These are phyloP conservation scores for Misopates orontium DNA, from an alignment of 257 asterid species.

Conservation along the genomic window DNA sequence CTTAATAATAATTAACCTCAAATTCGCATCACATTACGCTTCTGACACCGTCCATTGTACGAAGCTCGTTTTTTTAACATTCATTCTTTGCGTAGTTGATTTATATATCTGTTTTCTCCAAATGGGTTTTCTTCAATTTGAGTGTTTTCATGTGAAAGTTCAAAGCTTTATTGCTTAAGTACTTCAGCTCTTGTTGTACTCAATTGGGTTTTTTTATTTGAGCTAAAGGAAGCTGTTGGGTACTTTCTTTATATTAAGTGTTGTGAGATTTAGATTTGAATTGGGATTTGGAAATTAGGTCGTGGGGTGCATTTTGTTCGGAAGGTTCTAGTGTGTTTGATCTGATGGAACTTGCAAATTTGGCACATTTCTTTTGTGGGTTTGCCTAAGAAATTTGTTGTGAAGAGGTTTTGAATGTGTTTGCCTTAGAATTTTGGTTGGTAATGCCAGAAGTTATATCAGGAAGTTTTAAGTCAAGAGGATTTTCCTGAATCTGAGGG, in stretches of 20 bases:
- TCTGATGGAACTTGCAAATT: conserved; percentile 22
- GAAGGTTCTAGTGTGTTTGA: conserved; percentile 24
- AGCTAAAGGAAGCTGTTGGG: conserved; percentile 19
- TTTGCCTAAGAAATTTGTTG: conserved; percentile 15
- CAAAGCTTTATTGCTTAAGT: conserved; percentile 35
- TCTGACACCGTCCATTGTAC: conserved; percentile 41
- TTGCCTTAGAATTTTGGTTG: conserved; percentile 44
- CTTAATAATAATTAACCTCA: conserved; percentile 30
- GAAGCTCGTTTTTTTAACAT: conserved; percentile 26
- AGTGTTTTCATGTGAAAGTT: conserved; percentile 34
- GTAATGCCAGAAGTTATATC: conserved; percentile 31
- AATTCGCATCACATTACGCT: conserved; percentile 35
- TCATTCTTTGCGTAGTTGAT: conserved; percentile 18
- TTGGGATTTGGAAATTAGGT: conserved; percentile 23
- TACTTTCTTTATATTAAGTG: conserved; percentile 2
- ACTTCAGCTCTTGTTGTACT: conserved; percentile 21
- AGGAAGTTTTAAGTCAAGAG: conserved; percentile 27
- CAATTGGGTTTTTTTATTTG: conserved; percentile 28
- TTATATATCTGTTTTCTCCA: conserved; percentile 27
- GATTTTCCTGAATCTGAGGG: conserved; percentile 44
- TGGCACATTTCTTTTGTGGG: conserved; percentile 8
- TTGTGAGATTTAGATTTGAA: conserved; percentile 31
- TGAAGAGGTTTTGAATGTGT: conserved; percentile 22
- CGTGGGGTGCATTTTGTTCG: conserved; percentile 18
- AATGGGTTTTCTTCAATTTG: conserved; percentile 48